Percentiles rank a stretch among this genome's conserved stretches.
phyloP scores from a whole-genome alignment of 192 early-diverging fungal species.

The Backusella mclennaniae region DNA sequence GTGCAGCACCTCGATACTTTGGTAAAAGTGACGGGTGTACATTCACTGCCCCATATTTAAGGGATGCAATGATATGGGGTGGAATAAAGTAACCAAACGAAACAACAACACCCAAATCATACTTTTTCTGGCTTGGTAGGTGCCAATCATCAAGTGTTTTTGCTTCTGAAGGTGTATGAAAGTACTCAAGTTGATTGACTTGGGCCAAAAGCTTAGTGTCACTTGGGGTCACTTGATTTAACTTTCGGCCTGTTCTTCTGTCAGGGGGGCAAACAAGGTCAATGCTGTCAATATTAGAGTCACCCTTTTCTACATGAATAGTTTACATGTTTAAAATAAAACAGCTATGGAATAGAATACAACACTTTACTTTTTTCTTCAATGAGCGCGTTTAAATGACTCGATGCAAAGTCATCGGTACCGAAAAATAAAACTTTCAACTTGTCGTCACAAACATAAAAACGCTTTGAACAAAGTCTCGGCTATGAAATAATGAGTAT shows the following conservation, averaged over 20 bases:
- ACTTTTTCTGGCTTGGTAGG: slow-evolving; percentile 39
- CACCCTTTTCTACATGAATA: slow-evolving; percentile 32
- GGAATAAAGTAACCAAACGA: slow-evolving; percentile 94
- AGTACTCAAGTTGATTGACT: slow-evolving; percentile 35
- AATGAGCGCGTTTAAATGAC: slow-evolving; percentile 57
- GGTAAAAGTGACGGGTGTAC: slow-evolving; percentile 94
- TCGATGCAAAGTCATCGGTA: slow-evolving; percentile 76
- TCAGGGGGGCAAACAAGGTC: slow-evolving; percentile 35
- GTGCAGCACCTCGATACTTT: slow-evolving; percentile 90
- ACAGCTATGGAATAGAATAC: background rate
- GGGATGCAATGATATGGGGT: slow-evolving; percentile 60
- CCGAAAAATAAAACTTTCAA: slow-evolving; percentile 79
- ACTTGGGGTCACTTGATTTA: slow-evolving; percentile 22
- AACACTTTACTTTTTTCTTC: slow-evolving; percentile 41
- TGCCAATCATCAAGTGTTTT: slow-evolving; percentile 48
- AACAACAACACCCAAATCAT: slow-evolving; percentile 88
- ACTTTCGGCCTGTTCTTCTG: slow-evolving; percentile 37
- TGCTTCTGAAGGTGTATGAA: slow-evolving; percentile 52
- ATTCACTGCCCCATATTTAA: slow-evolving; percentile 75
- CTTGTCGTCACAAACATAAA: background rate
- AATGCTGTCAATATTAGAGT: slow-evolving; percentile 24
- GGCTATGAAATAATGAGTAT: background rate
- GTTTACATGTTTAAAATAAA: slow-evolving; percentile 22
- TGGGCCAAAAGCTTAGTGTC: slow-evolving; percentile 48
- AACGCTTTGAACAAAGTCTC: background rate